These are phyloP conservation scores for Aphanocladium album DNA, from an alignment of 2,329 filamentous ascomycete species.

Conservation along the genomic window DNA sequence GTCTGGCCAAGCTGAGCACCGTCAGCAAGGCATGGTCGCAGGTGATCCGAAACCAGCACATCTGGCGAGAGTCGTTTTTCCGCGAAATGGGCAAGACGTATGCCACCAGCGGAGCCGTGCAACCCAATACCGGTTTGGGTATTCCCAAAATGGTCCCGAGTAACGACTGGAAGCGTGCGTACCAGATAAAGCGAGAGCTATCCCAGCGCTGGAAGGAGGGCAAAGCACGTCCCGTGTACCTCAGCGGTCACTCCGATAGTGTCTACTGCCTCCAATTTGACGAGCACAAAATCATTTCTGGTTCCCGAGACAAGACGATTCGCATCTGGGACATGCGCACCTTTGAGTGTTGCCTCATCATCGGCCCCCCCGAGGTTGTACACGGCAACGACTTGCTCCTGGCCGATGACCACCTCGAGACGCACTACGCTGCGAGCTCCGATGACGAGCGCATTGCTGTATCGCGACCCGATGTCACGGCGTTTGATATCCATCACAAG, in stretches of 20 bases:
- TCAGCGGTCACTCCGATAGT: slow-evolving; percentile 90
- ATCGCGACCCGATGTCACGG: slow-evolving; percentile 50
- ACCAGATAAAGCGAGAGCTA: slow-evolving; percentile 69
- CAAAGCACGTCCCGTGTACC: slow-evolving; percentile 75
- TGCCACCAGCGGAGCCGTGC: slow-evolving; percentile 49
- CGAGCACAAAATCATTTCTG: slow-evolving; percentile 96
- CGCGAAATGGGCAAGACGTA: slow-evolving; percentile 57
- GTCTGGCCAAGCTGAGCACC: slow-evolving; percentile 42
- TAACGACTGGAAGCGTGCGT: slow-evolving; percentile 84
- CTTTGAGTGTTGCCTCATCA: slow-evolving; percentile 76
- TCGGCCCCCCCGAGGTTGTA: slow-evolving; percentile 69
- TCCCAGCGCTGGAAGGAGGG: slow-evolving; percentile 75
- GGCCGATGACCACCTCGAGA: slow-evolving; percentile 45
- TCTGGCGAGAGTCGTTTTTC: slow-evolving; percentile 61
- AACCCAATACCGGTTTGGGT: slow-evolving; percentile 52
- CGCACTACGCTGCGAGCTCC: slow-evolving; percentile 51
- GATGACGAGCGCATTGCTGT: slow-evolving; percentile 42
- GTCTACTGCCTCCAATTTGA: slow-evolving; percentile 99
- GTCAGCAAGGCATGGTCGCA: slow-evolving; percentile 49
- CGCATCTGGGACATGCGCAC: slow-evolving; percentile 94
- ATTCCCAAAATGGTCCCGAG: slow-evolving; percentile 50
- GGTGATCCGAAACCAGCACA: slow-evolving; percentile 47
- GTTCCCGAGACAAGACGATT: slow-evolving; percentile 91
- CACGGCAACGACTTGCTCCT: slow-evolving; percentile 46
- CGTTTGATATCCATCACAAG: slow-evolving; percentile 67